Conservation (phyloP, 257 asterid genomes). For the Fraxinus anomala region DNA sequence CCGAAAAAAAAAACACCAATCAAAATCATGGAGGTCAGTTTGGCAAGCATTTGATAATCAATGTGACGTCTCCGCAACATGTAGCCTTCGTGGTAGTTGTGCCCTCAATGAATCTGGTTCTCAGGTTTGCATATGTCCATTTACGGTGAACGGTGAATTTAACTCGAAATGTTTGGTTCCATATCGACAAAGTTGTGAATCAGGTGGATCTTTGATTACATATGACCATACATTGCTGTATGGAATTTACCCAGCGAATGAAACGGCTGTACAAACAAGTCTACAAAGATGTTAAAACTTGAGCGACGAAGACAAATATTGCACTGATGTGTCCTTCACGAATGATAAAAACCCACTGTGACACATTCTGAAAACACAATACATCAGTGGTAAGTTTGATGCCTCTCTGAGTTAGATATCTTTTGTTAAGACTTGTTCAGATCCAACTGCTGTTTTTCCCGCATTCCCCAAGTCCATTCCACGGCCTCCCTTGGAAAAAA, state of each 20-base stretch:
- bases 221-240: constrained; percentile 38
- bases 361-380: too few relatives aligned
- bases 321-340: constrained; percentile 41
- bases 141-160: constrained; percentile 25
- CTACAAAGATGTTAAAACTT: constrained; percentile 29
- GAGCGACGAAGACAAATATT: constrained; percentile 38
- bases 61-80: constrained; percentile 50
- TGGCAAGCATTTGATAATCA: constrained; percentile 51
- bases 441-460: too few relatives aligned
- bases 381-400: too few relatives aligned
- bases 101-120: constrained; percentile 33
- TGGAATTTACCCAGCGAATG: constrained; percentile 44
- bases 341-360: constrained; percentile 25
- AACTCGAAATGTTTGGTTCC: constrained; percentile 41
- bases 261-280: constrained; percentile 28
- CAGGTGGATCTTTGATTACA: constrained; percentile 34
- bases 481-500: too few relatives aligned
- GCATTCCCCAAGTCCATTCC: too few relatives aligned
- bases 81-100: constrained; percentile 41
- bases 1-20: neutral
- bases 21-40: constrained; percentile 42
- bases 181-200: constrained; percentile 29
- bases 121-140: constrained; percentile 39
- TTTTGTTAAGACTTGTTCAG: too few relatives aligned
- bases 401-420: too few relatives aligned